Percentiles rank a stretch among this genome's conserved stretches.
These are phyloP conservation scores for Ephemerocybe angulata DNA, from an alignment of 768 basidiomycete genomes.

Conservation along the genomic window DNA sequence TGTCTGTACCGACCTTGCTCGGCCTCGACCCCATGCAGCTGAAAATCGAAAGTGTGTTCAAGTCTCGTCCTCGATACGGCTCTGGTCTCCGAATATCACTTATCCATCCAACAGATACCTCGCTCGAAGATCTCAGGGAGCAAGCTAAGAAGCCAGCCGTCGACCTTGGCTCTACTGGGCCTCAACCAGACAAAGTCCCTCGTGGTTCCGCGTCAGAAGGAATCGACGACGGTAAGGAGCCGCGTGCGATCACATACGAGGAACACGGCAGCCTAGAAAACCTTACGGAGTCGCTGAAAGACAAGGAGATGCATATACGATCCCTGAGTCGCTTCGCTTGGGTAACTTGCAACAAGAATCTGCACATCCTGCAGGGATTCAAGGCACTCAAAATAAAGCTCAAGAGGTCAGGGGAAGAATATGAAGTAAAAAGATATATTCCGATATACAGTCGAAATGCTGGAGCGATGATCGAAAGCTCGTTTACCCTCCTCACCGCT, in stretches of 20 bases:
- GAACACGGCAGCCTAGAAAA: conserved; percentile 77
- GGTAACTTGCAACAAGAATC: conserved; percentile 72
- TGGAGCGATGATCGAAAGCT: not conserved
- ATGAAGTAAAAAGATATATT: conserved; percentile 16
- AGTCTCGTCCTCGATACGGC: conserved; percentile 12
- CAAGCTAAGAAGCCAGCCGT: not conserved
- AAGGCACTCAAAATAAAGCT: conserved; percentile 67
- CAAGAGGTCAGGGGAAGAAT: conserved; percentile 37
- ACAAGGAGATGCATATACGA: conserved; percentile 52
- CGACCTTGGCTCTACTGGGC: no score
- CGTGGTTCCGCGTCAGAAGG: no score
- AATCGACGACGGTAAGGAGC: conserved; percentile 25
- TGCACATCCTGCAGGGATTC: conserved; percentile 75
- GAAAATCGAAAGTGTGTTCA: conserved; percentile 62
- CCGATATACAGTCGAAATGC: not conserved
- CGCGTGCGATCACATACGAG: conserved; percentile 63
- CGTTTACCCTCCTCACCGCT: not conserved
- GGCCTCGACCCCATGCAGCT: conserved; percentile 75
- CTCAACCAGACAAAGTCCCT: no score
- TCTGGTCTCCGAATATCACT: not conserved
- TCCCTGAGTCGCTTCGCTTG: conserved; percentile 61
- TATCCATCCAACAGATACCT: not conserved
- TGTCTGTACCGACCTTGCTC: conserved; percentile 79
- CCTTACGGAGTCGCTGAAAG: conserved; percentile 42
- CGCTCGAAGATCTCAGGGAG: conserved; percentile 4